Base-by-base conservation (phyloP, 495 filamentous ascomycete species). In the Penicillium soppii region DNA sequence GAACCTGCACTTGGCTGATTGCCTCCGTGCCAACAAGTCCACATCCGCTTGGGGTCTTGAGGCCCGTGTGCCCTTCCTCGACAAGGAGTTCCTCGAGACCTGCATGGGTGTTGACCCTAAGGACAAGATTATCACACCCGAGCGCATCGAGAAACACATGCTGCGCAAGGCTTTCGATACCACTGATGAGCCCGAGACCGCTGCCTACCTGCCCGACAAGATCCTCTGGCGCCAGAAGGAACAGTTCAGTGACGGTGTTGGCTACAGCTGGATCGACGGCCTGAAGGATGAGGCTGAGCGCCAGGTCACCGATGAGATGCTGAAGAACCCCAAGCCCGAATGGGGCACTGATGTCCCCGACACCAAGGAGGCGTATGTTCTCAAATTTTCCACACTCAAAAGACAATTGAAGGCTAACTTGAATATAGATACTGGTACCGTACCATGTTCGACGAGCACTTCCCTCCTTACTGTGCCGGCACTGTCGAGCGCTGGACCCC, bases 211-310 rank as follows among this genome's bases (percentile, higher is more conserved):
- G 16, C 94, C 94, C 26, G 86, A 94, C 13, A 83, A 94, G 63
- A 97, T 98, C 57, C 86, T 98, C 32, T 98, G 90, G 89, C 82
- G 94, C 62, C 94, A 98, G 77, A 98, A 98, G 82, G 94, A 98
- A 76, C 95, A 97, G 77, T 98, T 98, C 76, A 90, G 85, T 47
- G 94, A 98, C 65, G 94, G 94, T 69, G 95, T 98, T 54, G 94
- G 94, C 48, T 98, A 98, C 76, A 91, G 95, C 53, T 98, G 94
- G 94, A 97, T 97, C 71, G 95, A 98, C 66, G 89, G 84, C 13
- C 80, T 98, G 39, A 98, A 96, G 79, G 95, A 97, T 67, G 84
- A 86, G 53, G 95, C 94, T 53, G 90, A 92, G 72, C 64, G 82
- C 47, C 81, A 92, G 33, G 87, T 98, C 35, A 92, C 87, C 19